These are phyloP conservation scores for Flaveria sonorensis DNA, from an alignment of 129 eudicot genomes.

Conservation along the genomic window DNA sequence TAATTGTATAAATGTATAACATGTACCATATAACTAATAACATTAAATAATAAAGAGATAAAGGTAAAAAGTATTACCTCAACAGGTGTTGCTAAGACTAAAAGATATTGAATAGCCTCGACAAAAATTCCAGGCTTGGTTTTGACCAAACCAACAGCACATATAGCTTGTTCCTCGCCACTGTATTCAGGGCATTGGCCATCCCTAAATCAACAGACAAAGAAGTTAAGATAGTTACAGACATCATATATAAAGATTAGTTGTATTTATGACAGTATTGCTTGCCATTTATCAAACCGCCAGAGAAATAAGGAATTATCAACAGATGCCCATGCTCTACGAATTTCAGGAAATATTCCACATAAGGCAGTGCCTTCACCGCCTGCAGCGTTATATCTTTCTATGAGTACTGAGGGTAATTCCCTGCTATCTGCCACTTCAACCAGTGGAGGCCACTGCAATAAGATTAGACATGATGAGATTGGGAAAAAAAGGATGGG, in stretches of 20 bases:
- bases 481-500: neutral
- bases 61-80: constrained; percentile 55
- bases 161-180: constrained; percentile 94
- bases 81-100: constrained; percentile 93
- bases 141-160: constrained; percentile 95
- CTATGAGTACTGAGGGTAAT: constrained; percentile 84
- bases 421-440: constrained; percentile 95
- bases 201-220: constrained; percentile 54
- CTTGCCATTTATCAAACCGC: constrained; percentile 96
- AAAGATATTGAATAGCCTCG: constrained; percentile 91
- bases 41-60: constrained; percentile 6
- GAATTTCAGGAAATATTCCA: constrained; percentile 97
- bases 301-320: constrained; percentile 91
- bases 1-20: constrained; percentile 5
- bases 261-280: neutral
- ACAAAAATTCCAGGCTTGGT: constrained; percentile 84
- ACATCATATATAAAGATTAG: neutral
- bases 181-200: constrained; percentile 97
- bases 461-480: constrained; percentile 22
- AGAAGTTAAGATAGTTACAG: constrained; percentile 5
- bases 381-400: constrained; percentile 89
- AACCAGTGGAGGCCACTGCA: constrained; percentile 98
- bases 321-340: constrained; percentile 98
- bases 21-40: constrained; percentile 1
- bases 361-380: constrained; percentile 99